Evolutionary conservation across 2,329 filamentous ascomycete species (phyloP).

Genomic region (Pestalotiopsis sp.): DNA sequence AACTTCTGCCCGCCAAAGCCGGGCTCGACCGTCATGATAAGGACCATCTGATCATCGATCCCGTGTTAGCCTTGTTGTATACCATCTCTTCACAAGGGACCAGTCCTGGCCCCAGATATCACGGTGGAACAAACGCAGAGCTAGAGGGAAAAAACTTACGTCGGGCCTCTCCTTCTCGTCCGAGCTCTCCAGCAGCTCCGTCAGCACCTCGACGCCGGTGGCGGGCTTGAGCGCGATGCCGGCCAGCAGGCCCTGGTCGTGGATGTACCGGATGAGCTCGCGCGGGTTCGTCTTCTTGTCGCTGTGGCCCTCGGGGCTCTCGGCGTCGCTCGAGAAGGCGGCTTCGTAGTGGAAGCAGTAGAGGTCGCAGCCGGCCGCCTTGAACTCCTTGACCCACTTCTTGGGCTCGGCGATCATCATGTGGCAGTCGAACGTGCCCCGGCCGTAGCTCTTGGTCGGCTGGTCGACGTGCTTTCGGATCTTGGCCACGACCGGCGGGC

Average conservation of each 20-base stretch:
- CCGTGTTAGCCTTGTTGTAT: not conserved
- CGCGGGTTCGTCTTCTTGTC: constrained; percentile 77
- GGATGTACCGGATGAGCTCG: constrained; percentile 88
- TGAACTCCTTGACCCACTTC: too few relatives aligned
- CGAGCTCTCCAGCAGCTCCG: constrained; percentile 78
- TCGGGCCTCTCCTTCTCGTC: constrained; percentile 81
- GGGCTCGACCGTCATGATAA: constrained; percentile 97
- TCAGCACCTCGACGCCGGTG: constrained; percentile 88
- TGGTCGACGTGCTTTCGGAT: constrained; percentile 83
- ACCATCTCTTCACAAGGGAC: not conserved
- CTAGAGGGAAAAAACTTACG: constrained; percentile 56
- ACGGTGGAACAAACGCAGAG: not conserved
- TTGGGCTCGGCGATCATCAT: constrained; percentile 96
- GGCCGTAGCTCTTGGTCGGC: constrained; percentile 69
- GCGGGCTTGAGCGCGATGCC: constrained; percentile 95
- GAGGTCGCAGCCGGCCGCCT: constrained; percentile 75
- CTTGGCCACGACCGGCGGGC: constrained; percentile 91
- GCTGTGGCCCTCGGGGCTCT: constrained; percentile 70
- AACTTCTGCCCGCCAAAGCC: constrained; percentile 98
- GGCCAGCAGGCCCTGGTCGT: constrained; percentile 83
- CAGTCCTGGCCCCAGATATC: too few relatives aligned
- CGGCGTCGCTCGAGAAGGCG: constrained; percentile 83
- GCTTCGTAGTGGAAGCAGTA: constrained; percentile 99
- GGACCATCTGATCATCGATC: constrained; percentile 75
- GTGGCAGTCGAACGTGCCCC: constrained; percentile 97